Base-by-base conservation (phyloP, 306 rosid genomes). In the Rubus parviflorus region DNA sequence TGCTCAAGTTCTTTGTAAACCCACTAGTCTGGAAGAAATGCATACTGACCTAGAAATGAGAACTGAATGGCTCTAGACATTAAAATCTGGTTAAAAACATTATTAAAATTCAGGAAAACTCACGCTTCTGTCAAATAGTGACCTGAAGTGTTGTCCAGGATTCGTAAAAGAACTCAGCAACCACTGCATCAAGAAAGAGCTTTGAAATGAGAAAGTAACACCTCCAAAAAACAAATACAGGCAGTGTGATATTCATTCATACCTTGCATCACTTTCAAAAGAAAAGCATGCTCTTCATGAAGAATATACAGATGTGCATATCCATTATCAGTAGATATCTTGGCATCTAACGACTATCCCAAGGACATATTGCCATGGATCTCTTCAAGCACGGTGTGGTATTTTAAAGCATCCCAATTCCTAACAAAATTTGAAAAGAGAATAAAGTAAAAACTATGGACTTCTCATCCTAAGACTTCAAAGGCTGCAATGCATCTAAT, bases 181-280 rank as follows among this genome's bases (percentile, higher is more conserved):
- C 49, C 10, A 56, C 70, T 75, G 70, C 83, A 75, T n/a, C 67
- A 37, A 48, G 65, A 49, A 80, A 75, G 60, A 57, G 46, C 16
- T 40, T 25, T 61, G 76, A 42, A 57, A 23, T 56, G 75, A 67
- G 70, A 25, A 80, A 43, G n/a, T 51, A 80, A 38, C 43, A 74
- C 42, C 68, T 14, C 43, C 48, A 47, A 38, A 23, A 42, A 60
- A 25, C 6, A 40, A 73, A 42, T 14, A 4, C 25, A 23, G 54
- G 54, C 46, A 16, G 16, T 42, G 30, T 47, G 65, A 52, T 58
- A 53, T n/a, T 40, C 53, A 65, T 15, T 49, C 43, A 65, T 76
- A 76, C 63, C 72, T 64, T 65, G 37, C 16, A n/a, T 47, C 62
- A 47, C 20, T 63, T 75, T 49, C n/a, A 52, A 65, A 75, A 58